phyloP scores from a whole-genome alignment of 1,139 yeast genomes.

The Zygosaccharomyces sapae region DNA sequence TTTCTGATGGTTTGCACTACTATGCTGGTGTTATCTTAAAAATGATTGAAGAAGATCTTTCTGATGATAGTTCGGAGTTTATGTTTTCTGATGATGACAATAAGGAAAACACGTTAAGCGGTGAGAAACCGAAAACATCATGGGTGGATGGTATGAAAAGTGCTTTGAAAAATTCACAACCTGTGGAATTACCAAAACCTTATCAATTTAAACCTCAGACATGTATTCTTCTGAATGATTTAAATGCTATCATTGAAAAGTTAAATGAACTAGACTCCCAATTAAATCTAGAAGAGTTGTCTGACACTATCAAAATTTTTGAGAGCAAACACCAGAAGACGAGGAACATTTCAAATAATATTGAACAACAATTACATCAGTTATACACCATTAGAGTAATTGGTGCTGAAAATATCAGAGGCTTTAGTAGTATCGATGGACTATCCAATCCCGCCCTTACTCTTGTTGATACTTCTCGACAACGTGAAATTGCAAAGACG shows the following conservation, averaged over 20 bases:
- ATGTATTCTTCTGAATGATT: conserved; percentile 71
- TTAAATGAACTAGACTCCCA: conserved; percentile 57
- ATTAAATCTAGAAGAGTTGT: conserved; percentile 59
- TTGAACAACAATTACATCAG: conserved; percentile 37
- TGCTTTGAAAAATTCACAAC: conserved; percentile 39
- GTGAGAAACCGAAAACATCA: conserved; percentile 43
- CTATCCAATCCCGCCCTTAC: conserved; percentile 65
- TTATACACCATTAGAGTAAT: conserved; percentile 63
- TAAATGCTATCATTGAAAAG: conserved; percentile 57
- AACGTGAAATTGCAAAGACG: conserved; percentile 66
- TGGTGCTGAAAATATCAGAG: conserved; percentile 66
- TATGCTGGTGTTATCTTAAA: conserved; percentile 50
- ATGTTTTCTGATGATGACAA: conserved; percentile 32
- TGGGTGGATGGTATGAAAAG: conserved; percentile 49
- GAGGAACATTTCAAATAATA: conserved; percentile 34
- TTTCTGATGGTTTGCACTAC: conserved; percentile 55
- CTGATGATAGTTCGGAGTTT: conserved; percentile 33
- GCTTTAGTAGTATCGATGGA: conserved; percentile 46
- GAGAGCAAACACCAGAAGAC: conserved; percentile 30
- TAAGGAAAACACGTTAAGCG: conserved; percentile 35
- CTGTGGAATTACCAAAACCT: conserved; percentile 48
- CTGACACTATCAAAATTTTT: conserved; percentile 44
- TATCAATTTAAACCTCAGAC: conserved; percentile 60
- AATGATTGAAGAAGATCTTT: conserved; percentile 48
- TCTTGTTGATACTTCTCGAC: conserved; percentile 55